Conservation (phyloP, 768 basidiomycete species). For the Auricularia sp. region DNA sequence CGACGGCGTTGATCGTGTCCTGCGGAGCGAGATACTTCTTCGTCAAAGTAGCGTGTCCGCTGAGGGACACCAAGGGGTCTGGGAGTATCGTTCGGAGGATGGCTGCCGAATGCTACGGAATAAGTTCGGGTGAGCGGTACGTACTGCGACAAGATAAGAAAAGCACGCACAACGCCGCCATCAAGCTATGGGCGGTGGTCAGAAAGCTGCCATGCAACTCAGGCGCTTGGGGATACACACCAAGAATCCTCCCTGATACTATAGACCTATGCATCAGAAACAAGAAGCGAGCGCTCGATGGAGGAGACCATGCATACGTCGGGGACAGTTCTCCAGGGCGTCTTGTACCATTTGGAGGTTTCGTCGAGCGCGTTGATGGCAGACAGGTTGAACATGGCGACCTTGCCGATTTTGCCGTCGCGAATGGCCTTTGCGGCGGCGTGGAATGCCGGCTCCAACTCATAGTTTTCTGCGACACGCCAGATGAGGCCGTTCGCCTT, state of each 20-base stretch:
- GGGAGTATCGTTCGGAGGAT: constrained; percentile 53
- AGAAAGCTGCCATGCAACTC: constrained; percentile 8
- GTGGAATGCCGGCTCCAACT: constrained; percentile 51
- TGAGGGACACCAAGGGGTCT: constrained; percentile 39
- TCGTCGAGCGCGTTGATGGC: constrained; percentile 45
- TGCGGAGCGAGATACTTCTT: constrained; percentile 63
- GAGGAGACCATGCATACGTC: constrained; percentile 39
- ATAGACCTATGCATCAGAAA: background rate
- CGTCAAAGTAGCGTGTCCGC: constrained; percentile 58
- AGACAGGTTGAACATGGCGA: constrained; percentile 54
- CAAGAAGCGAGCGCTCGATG: constrained; percentile 5
- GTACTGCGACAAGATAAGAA: background rate
- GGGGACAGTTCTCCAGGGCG: constrained; percentile 74
- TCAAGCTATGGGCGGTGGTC: constrained; percentile 41
- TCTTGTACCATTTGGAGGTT: constrained; percentile 67
- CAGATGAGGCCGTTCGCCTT: constrained; percentile 61
- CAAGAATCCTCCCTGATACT: constrained; percentile 78
- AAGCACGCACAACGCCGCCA: constrained; percentile 56
- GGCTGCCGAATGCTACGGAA: constrained; percentile 50
- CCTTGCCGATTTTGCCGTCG: constrained; percentile 58
- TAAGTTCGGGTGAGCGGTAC: background rate
- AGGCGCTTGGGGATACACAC: constrained; percentile 32
- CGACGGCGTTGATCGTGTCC: constrained; percentile 61
- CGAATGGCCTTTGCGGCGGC: constrained; percentile 38
- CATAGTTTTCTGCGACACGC: constrained; percentile 74